Conservation (phyloP, 176 grass and related monocot genomes). For the Phoenix roebelenii region DNA sequence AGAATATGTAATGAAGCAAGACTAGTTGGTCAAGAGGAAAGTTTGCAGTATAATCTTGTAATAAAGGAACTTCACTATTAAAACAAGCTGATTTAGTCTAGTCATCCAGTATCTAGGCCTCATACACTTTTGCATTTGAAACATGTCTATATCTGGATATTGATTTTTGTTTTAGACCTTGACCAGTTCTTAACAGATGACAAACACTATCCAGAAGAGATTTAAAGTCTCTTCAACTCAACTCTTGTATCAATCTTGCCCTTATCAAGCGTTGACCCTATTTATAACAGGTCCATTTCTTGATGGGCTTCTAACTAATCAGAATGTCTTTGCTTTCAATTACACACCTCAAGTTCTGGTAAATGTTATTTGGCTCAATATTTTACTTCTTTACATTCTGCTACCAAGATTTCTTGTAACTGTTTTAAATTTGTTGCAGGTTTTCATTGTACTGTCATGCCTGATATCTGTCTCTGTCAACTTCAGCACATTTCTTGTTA, state of each 20-base stretch:
- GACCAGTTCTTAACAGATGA: slow-evolving; percentile 15
- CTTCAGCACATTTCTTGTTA: slow-evolving; percentile 16
- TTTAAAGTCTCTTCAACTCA: slow-evolving; percentile 24
- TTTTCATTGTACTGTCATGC: slow-evolving; percentile 12
- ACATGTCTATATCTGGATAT: background rate
- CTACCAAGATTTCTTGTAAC: too few species aligned
- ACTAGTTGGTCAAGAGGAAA: too few species aligned
- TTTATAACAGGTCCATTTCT: slow-evolving; percentile 17
- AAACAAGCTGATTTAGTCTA: too few species aligned
- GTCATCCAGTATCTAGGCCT: too few species aligned
- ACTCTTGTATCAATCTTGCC: slow-evolving; percentile 17
- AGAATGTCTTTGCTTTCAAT: slow-evolving; percentile 18
- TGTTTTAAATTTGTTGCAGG: background rate
- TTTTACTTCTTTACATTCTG: too few species aligned
- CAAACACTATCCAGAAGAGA: slow-evolving; percentile 26
- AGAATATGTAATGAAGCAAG: too few species aligned
- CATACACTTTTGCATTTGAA: background rate
- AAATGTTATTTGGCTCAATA: background rate
- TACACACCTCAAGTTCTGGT: slow-evolving; percentile 20
- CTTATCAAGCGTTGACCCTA: slow-evolving; percentile 16
- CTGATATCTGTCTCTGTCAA: slow-evolving; percentile 14
- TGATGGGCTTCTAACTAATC: slow-evolving; percentile 10
- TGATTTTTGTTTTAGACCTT: slow-evolving; percentile 3
- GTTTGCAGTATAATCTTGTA: too few species aligned
- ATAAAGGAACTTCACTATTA: too few species aligned